Evolutionary conservation across 2,329 filamentous ascomycete species (phyloP).

Genomic region (Epichloe sp.): DNA sequence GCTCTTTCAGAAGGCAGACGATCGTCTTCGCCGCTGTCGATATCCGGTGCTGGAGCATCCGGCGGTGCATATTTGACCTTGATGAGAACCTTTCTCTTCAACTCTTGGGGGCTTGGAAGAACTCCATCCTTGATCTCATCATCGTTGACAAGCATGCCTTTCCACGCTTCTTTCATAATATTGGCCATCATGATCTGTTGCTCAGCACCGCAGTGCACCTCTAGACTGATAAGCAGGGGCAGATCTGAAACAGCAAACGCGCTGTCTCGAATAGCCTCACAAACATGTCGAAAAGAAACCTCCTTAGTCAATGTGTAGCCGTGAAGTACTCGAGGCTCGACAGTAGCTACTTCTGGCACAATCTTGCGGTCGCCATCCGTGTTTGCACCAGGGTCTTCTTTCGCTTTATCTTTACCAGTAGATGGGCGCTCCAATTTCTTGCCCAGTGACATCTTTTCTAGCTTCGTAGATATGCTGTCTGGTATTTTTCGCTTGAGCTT

Average conservation of each 20-base stretch:
- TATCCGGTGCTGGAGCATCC: conserved; percentile 16
- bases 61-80: conserved; percentile 61
- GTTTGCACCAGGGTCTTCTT: conserved; percentile 1
- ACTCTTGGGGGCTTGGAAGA: conserved; percentile 55
- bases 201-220: conserved; percentile 68
- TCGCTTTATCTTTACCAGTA: conserved; percentile 3
- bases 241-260: conserved; percentile 65
- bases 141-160: conserved; percentile 51
- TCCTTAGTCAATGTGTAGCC: conserved; percentile 86
- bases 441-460: conserved; percentile 35
- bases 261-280: conserved; percentile 62
- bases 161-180: conserved; percentile 81
- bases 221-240: conserved; percentile 86
- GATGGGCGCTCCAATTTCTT: conserved; percentile 26
- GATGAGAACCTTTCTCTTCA: conserved; percentile 69
- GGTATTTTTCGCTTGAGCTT: conserved; percentile 48
- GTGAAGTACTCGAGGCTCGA: conserved; percentile 70
- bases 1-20: conserved; percentile 29
- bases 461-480: conserved; percentile 27
- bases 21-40: conserved; percentile 22
- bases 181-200: conserved; percentile 87
- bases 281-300: conserved; percentile 76
- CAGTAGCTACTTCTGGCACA: conserved; percentile 17
- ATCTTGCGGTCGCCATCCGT: conserved; percentile 7
- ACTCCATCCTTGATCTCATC: conserved; percentile 30